Evolutionary conservation across 805 yeast species (phyloP), one percentile per base, ranked within the genome.

Genomic region (Jamesozyma hellenica): DNA sequence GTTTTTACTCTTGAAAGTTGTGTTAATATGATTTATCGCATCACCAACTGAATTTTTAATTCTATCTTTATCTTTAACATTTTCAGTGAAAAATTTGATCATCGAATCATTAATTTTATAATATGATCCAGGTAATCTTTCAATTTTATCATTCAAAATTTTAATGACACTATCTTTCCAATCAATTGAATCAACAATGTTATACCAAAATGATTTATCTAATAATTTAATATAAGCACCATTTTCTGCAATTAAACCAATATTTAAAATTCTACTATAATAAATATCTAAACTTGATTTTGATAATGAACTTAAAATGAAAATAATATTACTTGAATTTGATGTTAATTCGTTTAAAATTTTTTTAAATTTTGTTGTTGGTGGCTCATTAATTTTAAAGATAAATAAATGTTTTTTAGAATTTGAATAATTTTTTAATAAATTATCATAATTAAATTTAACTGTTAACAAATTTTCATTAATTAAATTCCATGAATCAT

Each of bases 241-340:
- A 54, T 81, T 79, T 59, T 88, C 97, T 0, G 96, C 94, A 44
- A 90, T 76, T 38, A 90, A 65, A 0, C 97, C 97, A 23, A 88
- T 52, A 32, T 75, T 74, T 1, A 81, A 76, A 2, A 76, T 69
- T 47, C 85, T 71, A 18, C 79, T 69, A 61, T 79, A 87, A 39
- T 76, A 61, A 35, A 83, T 67, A 44, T 81, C 83, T 52, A 88
- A 62, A 28, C 77, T 82, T 2, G 69, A 59, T 43, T 81, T 69
- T 36, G 77, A 78, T 52, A 77, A 71, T 36, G 75, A 74, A 47
- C 87, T 79, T 39, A 82, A 68, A 3, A 88, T 68, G 53, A 80
- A 88, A 2, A 90, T 87, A 31, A 71, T 65, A 52, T 85, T 38
- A 4, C 27, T 18, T 27, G 17, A 84, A 6, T 57, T 50, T 1